These are phyloP conservation scores for Teratosphaeria epicoccoides DNA, from an alignment of 2,329 filamentous ascomycete genomes.

Conservation along the genomic window DNA sequence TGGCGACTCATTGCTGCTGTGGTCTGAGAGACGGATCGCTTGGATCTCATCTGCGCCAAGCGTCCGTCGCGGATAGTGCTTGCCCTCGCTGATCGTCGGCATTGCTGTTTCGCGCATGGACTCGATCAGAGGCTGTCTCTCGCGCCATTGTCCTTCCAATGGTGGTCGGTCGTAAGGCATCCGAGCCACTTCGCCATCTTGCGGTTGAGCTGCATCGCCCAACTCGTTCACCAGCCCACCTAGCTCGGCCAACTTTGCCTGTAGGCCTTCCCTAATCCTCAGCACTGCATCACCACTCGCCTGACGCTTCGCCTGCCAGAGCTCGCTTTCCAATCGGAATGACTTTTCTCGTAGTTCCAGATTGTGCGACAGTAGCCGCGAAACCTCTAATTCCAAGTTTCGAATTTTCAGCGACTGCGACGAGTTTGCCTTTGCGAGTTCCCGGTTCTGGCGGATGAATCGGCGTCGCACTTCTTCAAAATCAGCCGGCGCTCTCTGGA, in stretches of 20 bases:
- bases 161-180: slow-evolving; percentile 8
- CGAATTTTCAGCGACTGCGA: slow-evolving; percentile 67
- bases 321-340: slow-evolving; percentile 56
- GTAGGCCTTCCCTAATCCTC: slow-evolving; percentile 59
- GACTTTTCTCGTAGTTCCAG: slow-evolving; percentile 61
- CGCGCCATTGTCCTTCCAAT: slow-evolving; percentile 20
- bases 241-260: slow-evolving; percentile 59
- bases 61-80: slow-evolving; percentile 55
- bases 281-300: slow-evolving; percentile 54
- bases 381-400: slow-evolving; percentile 63
- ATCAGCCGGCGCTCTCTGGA: slow-evolving; percentile 17
- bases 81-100: slow-evolving; percentile 60
- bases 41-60: slow-evolving; percentile 52
- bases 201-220: slow-evolving; percentile 31
- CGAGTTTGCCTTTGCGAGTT: slow-evolving; percentile 68
- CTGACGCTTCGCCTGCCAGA: slow-evolving; percentile 48
- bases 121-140: slow-evolving; percentile 22
- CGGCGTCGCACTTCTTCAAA: slow-evolving; percentile 57
- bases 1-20: slow-evolving; percentile 48
- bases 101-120: slow-evolving; percentile 34
- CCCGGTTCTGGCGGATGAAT: slow-evolving; percentile 73
- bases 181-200: background rate
- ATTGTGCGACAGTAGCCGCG: slow-evolving; percentile 68
- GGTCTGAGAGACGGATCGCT: slow-evolving; percentile 39
- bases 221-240: slow-evolving; percentile 55